Evolutionary conservation across 208 protist genomes (phyloP), one percentile per base, ranked within the genome.

Genomic region (Leishmania martiniquensis): DNA sequence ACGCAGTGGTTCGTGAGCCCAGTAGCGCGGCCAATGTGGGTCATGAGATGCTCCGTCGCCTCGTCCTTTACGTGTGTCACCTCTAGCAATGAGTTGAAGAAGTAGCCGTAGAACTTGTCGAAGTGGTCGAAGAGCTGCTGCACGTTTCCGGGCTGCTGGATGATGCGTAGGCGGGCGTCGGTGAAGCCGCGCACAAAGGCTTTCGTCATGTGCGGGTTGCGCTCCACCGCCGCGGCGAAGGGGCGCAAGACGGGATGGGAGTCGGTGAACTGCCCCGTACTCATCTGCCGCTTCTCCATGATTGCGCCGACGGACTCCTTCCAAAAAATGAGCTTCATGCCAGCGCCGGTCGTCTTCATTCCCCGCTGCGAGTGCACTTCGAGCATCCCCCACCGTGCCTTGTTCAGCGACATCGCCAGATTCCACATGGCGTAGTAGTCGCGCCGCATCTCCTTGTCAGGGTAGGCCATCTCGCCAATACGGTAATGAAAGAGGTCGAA

Each of bases 91-190:
- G 89, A 90, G 84, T 96, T 95, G 83, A 92, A 96, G 74, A 97
- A 96, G 83, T 97, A 96, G 29, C 94, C 94, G 85, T 97, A 97
- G 79, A 92, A 96, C 72, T 93, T 93, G 84, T 97, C 94, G 75
- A 95, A 97, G 83, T 97, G 92, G 74, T 97, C 94, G 84, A 96
- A 95, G 42, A 96, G 85, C 79, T 97, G 94, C 85, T 96, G 91
- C 42, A 96, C 86, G 77, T 91, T 97, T 54, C 89, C 94, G 9
- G 94, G 94, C 76, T 97, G 94, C 80, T 96, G 94, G 17, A 97
- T 82, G 59, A 95, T 86, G 42, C 83, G 81, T 7, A 97, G 87
- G 15, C 92, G 90, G 29, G 94, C 94, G 69, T 96, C 92, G 1
- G 91, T 95, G 81, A 97, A 97, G 74, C 94, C 94, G 52, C 94